Evolutionary conservation across 1,284 basidiomycete species (phyloP).

Genomic region (Ganoderma lucidum): DNA sequence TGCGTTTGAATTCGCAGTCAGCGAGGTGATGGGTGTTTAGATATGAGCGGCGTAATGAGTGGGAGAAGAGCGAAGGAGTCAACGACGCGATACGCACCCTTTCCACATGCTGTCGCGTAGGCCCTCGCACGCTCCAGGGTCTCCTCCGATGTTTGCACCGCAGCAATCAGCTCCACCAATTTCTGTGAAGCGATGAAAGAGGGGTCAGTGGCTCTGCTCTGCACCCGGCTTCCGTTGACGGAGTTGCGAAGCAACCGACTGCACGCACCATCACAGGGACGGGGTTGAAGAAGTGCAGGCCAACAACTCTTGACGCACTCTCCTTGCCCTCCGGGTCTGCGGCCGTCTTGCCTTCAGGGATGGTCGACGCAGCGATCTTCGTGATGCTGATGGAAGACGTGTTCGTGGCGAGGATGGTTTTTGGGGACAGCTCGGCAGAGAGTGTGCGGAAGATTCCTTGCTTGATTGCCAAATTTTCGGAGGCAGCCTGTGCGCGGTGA

Average conservation of each 20-base stretch:
- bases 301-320: conserved; percentile 77
- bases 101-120: conserved; percentile 91
- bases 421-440: conserved; percentile 70
- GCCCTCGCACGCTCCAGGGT: conserved; percentile 81
- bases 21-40: not conserved
- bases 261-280: conserved; percentile 88
- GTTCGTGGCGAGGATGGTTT: conserved; percentile 90
- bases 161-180: conserved; percentile 93
- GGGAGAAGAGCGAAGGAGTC: not conserved
- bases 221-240: not conserved
- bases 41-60: conserved; percentile 5
- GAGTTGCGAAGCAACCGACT: not conserved
- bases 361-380: conserved; percentile 85
- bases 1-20: not conserved
- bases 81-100: conserved; percentile 60
- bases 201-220: conserved; percentile 7
- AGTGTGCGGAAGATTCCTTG: conserved; percentile 80
- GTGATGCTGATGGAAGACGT: conserved; percentile 96
- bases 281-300: conserved; percentile 96
- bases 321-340: conserved; percentile 69
- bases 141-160: conserved; percentile 86
- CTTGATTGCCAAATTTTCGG: conserved; percentile 88
- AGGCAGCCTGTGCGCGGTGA: conserved; percentile 75
- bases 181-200: conserved; percentile 58
- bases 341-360: conserved; percentile 62